Base-by-base conservation (phyloP, 805 yeast genomes). In the Saccharomycopsis olivae region DNA sequence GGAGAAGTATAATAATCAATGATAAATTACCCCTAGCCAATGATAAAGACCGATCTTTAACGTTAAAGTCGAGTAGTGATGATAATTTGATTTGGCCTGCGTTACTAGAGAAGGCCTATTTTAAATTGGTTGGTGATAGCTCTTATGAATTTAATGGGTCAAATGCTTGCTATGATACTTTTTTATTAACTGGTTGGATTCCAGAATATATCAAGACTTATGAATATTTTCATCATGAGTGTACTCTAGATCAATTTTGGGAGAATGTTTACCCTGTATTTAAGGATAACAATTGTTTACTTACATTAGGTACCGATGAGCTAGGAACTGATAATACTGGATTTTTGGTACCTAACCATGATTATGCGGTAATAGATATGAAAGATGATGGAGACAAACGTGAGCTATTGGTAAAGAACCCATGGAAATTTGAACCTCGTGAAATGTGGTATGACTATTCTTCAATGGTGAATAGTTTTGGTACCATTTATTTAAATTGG, bases 121-220 rank as follows among this genome's bases (percentile, higher is more conserved):
- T 86, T 43, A 72, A 73, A 49, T 54, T 79, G 0, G 56, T 66
- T 57, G 73, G 75, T 1, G 59, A 62, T 2, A 44, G 56, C 20
- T 80, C 85, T 3, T 79, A 79, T 49, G 61, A 62, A n/a, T 71
- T 75, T 35, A 51, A 54, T 1, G 96, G 96, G 0, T 84, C 95
- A 0, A 84, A 86, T 53, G 73, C 83, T 51, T 80, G 81, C 2
- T 61, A 68, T 11, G 95, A 83, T 51, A 69, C 82, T 0, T 83
- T 61, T 49, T 57, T 74, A 31, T 48, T 87, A 2, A 64, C 76
- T 2, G 86, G 88, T 1, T 86, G 82, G 78, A 54, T 79, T 5
- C 95, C 95, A 0, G 87, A 83, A 43, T 66, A 65, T 38, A 44
- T 61, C 2, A 45, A 55, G 2, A 48, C 62, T 1, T 53, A 60